Percentiles rank a stretch among this genome's conserved stretches.
phyloP scores from a whole-genome alignment of 805 yeast species.

The Lachancea quebecensis region DNA sequence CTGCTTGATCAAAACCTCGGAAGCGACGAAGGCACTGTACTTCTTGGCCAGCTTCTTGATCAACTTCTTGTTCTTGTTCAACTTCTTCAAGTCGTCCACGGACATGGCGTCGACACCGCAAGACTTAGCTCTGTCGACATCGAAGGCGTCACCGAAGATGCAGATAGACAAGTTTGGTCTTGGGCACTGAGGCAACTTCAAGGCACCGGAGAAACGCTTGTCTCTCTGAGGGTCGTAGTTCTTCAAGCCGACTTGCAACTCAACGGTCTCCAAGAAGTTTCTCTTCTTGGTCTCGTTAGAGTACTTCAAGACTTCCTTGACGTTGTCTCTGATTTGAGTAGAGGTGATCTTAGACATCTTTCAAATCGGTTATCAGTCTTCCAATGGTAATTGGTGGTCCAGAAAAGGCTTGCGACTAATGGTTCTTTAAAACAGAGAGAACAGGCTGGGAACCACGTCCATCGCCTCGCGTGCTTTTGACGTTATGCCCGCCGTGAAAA shows the following conservation, averaged over 20 bases:
- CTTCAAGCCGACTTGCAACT: constrained; percentile 98
- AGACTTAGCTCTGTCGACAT: constrained; percentile 99
- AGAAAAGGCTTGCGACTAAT: constrained; percentile 41
- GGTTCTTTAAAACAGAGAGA: background rate
- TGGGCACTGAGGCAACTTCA: constrained; percentile 97
- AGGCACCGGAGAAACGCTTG: constrained; percentile 99
- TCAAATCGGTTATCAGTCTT: constrained; percentile 45
- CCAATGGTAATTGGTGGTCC: constrained; percentile 61
- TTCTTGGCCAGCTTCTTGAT: constrained; percentile 99
- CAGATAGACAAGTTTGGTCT: constrained; percentile 99
- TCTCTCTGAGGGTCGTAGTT: constrained; percentile 99
- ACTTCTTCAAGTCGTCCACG: constrained; percentile 98
- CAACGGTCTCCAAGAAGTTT: constrained; percentile 99
- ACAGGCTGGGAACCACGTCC: too few relatives aligned
- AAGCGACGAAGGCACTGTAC: constrained; percentile 99
- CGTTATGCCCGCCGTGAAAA: background rate
- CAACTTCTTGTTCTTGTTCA: constrained; percentile 99
- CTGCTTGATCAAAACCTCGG: constrained; percentile 98
- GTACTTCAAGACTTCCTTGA: constrained; percentile 81
- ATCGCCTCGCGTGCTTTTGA: too few relatives aligned
- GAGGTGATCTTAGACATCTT: constrained; percentile 84
- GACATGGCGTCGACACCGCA: constrained; percentile 99
- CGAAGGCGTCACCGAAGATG: constrained; percentile 99
- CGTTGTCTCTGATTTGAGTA: constrained; percentile 94
- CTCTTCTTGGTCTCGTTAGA: constrained; percentile 98